Conservation (phyloP, 768 basidiomycete genomes). For the Baorangia bicolor region DNA sequence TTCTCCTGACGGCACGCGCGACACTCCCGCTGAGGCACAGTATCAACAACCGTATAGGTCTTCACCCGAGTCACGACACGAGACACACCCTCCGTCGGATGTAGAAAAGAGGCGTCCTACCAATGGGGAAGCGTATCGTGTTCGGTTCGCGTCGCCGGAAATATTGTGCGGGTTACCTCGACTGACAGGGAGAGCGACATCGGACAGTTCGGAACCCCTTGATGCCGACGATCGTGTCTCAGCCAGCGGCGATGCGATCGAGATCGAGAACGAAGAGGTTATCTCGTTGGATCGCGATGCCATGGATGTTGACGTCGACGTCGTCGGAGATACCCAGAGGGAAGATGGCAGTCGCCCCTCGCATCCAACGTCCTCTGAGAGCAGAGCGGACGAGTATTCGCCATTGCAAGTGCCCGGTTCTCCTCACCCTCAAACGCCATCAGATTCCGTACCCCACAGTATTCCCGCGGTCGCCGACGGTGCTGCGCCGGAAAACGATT, state of each 20-base stretch:
- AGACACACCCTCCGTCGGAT: background rate
- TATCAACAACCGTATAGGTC: constrained; percentile 17
- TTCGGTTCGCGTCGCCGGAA: constrained; percentile 35
- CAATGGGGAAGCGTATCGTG: constrained; percentile 21
- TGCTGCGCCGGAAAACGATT: background rate
- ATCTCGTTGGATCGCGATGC: constrained; percentile 4
- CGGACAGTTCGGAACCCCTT: background rate
- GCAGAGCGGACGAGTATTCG: background rate
- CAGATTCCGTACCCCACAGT: background rate
- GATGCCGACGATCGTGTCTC: background rate
- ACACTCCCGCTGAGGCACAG: constrained; percentile 26
- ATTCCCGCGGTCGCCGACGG: background rate
- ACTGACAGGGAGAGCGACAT: constrained; percentile 1
- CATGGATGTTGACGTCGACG: constrained; percentile 24
- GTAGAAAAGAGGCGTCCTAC: constrained; percentile 10
- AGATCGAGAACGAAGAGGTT: background rate
- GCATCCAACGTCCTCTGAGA: background rate
- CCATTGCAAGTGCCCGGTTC: background rate
- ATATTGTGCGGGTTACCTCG: constrained; percentile 15
- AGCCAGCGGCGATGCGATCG: background rate
- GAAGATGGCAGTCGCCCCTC: background rate
- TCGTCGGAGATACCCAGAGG: background rate
- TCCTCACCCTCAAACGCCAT: background rate
- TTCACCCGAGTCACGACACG: constrained; percentile 12
- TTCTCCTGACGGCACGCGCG: constrained; percentile 17